phyloP scores from a whole-genome alignment of 805 yeast species.

The Metschnikowia sp. region DNA sequence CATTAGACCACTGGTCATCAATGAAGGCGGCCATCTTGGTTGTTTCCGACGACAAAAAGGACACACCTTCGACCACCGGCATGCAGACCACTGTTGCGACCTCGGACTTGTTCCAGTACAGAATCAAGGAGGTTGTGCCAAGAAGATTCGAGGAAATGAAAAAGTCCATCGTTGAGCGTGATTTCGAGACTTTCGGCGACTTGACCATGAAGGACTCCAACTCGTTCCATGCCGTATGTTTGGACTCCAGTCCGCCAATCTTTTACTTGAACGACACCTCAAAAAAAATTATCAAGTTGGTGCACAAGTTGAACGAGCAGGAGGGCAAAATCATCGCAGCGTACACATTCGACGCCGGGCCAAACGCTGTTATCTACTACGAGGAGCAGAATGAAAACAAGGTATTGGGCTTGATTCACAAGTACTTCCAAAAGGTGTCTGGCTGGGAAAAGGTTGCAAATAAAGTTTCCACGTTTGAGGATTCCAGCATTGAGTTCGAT shows the following conservation, averaged over 20 bases:
- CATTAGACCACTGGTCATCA: slow-evolving; percentile 82
- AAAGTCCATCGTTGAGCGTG: slow-evolving; percentile 63
- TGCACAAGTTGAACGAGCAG: slow-evolving; percentile 65
- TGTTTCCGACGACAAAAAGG: slow-evolving; percentile 90
- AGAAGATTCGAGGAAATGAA: slow-evolving; percentile 80
- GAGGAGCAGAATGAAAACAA: slow-evolving; percentile 68
- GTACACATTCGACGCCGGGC: slow-evolving; percentile 98
- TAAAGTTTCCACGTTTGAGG: slow-evolving; percentile 14
- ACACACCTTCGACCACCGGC: slow-evolving; percentile 90
- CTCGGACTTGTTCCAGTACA: slow-evolving; percentile 77
- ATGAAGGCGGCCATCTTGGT: slow-evolving; percentile 90
- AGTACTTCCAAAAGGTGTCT: slow-evolving; percentile 52
- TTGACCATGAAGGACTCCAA: slow-evolving; percentile 96
- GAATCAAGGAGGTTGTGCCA: slow-evolving; percentile 84
- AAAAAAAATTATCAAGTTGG: slow-evolving; percentile 20
- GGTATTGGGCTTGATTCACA: slow-evolving; percentile 67
- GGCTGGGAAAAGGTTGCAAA: slow-evolving; percentile 59
- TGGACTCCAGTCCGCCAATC: slow-evolving; percentile 94
- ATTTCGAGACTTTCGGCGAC: slow-evolving; percentile 79
- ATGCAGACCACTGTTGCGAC: slow-evolving; percentile 95
- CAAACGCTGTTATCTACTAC: slow-evolving; percentile 95
- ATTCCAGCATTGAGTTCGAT: slow-evolving; percentile 40
- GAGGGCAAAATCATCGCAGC: slow-evolving; percentile 80
- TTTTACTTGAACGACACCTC: slow-evolving; percentile 38
- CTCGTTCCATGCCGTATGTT: slow-evolving; percentile 96